These are phyloP conservation scores for Lanmaoa pseudosensibilis DNA, from an alignment of 768 basidiomycete species.

Conservation along the genomic window DNA sequence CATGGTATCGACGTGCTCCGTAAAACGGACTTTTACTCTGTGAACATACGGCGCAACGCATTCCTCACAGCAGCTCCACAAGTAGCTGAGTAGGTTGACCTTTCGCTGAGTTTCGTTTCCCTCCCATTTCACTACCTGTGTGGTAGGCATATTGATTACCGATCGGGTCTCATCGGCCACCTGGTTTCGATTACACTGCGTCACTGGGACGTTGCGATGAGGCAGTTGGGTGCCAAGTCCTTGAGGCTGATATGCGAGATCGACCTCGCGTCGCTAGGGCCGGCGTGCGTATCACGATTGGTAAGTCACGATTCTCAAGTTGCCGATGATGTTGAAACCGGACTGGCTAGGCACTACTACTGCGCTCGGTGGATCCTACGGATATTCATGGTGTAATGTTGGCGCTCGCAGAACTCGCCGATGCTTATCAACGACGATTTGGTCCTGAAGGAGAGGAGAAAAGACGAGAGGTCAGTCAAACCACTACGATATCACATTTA, in stretches of 20 bases:
- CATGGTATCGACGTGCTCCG: constrained; percentile 92
- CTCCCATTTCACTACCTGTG: constrained; percentile 8
- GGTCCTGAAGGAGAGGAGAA: constrained; percentile 34
- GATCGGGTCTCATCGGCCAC: constrained; percentile 66
- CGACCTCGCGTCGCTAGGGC: constrained; percentile 55
- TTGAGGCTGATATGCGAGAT: constrained; percentile 64
- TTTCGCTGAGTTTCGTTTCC: constrained; percentile 2
- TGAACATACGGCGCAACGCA: constrained; percentile 80
- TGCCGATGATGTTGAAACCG: constrained; percentile 11
- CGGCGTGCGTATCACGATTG: constrained; percentile 46
- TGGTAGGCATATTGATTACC: constrained; percentile 76
- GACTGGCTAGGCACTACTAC: constrained; percentile 47
- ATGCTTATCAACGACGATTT: constrained; percentile 45
- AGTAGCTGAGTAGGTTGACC: constrained; percentile 74
- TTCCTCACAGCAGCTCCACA: constrained; percentile 84
- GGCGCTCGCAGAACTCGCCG: constrained; percentile 69
- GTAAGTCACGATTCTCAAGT: constrained; percentile 43
- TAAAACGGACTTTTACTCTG: constrained; percentile 93
- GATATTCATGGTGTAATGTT: constrained; percentile 84
- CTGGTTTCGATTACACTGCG: constrained; percentile 70
- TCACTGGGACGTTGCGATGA: constrained; percentile 88
- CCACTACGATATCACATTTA: background rate
- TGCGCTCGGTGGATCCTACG: constrained; percentile 61
- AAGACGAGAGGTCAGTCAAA: constrained; percentile 44
- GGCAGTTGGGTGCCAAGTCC: constrained; percentile 74